phyloP scores from a whole-genome alignment of 164 flowering plant genomes.

The Liquidambar formosana region DNA sequence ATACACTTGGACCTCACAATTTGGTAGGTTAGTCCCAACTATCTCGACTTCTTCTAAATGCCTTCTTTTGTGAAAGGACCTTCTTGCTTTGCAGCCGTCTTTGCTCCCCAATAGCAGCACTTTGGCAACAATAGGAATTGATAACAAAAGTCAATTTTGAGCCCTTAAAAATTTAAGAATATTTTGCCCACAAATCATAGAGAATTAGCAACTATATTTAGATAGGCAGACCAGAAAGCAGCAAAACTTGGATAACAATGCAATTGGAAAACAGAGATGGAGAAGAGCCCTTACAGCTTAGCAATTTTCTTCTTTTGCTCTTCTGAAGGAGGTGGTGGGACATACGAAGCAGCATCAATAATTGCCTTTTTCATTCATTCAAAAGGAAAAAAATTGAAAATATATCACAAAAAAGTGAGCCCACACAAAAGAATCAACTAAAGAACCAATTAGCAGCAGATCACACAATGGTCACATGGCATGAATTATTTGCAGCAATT shows the following conservation, averaged over 20 bases:
- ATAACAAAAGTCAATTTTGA: background rate
- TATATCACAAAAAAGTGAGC: background rate
- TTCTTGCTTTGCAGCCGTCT: conserved; percentile 77
- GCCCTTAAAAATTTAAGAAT: background rate
- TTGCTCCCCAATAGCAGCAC: conserved; percentile 86
- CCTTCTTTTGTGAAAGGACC: conserved; percentile 73
- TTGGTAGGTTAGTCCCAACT: conserved; percentile 58
- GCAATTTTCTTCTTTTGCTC: conserved; percentile 88
- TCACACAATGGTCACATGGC: background rate
- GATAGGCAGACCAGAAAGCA: too few species aligned
- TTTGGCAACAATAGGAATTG: conserved; percentile 17
- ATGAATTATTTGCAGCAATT: background rate
- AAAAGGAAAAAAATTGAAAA: background rate
- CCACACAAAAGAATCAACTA: too few species aligned
- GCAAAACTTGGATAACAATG: background rate
- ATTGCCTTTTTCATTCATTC: conserved; percentile 53
- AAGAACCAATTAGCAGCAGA: background rate
- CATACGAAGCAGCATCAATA: conserved; percentile 94
- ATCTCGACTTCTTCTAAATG: conserved; percentile 64
- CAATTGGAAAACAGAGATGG: background rate
- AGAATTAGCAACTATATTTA: too few species aligned
- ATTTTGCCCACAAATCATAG: too few species aligned
- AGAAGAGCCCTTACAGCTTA: conserved; percentile 57
- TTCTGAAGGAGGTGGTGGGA: conserved; percentile 97
- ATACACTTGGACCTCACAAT: background rate